These are phyloP conservation scores for Fusarium albosuccineum DNA, from an alignment of 2,329 filamentous ascomycete genomes.

Conservation along the genomic window DNA sequence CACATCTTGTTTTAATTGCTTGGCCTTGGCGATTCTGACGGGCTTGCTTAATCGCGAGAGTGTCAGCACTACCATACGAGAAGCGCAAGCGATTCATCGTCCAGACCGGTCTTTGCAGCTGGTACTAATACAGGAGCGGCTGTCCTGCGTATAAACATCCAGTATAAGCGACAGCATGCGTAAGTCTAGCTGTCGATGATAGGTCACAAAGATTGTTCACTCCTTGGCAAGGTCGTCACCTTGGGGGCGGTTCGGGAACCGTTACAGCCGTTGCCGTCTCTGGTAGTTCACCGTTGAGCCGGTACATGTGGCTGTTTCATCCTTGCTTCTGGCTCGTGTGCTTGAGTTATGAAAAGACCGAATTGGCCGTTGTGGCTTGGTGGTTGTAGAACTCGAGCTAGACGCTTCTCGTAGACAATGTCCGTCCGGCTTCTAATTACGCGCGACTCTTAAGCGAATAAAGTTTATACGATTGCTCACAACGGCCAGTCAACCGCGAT, in stretches of 20 bases:
- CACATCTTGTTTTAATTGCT: background rate
- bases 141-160: too few relatives aligned
- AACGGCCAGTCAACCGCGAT: background rate
- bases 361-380: too few relatives aligned
- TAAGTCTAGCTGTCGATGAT: too few relatives aligned
- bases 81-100: background rate
- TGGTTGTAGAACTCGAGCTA: too few relatives aligned
- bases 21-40: background rate
- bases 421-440: too few relatives aligned
- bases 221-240: background rate
- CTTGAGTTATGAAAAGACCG: background rate
- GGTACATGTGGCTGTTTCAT: constrained; percentile 1
- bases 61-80: constrained; percentile 6
- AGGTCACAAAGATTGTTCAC: too few relatives aligned
- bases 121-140: background rate
- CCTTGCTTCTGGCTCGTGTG: background rate
- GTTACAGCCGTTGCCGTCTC: background rate
- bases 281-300: background rate
- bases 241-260: background rate
- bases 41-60: background rate
- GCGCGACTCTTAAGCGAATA: too few relatives aligned
- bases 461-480: background rate
- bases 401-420: too few relatives aligned
- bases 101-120: background rate
- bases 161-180: too few relatives aligned